A percentile compares a stretch with the other conserved stretches of the same genome.
Conservation (phyloP, 805 yeast species). For the Saccharomycopsis sp. region DNA sequence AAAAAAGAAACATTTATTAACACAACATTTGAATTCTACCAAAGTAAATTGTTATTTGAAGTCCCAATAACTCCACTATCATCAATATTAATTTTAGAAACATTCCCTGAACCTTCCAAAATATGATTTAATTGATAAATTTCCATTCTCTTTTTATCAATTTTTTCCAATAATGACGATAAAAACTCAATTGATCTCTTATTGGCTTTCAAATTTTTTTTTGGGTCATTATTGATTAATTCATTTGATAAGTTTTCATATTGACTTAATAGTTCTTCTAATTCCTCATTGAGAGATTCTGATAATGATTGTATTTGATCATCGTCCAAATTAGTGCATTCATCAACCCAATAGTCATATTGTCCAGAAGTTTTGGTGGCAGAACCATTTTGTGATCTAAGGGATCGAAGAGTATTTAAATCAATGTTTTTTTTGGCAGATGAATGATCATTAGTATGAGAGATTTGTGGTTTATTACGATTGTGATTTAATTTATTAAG, state of each 20-base stretch:
- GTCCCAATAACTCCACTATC: too few relatives aligned
- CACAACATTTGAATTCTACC: too few relatives aligned
- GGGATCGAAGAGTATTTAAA: slow-evolving; percentile 4
- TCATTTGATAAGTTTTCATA: slow-evolving; percentile 2
- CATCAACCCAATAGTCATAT: slow-evolving; percentile 7
- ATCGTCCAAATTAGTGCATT: background rate
- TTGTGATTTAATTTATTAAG: background rate
- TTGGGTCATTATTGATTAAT: slow-evolving; percentile 3
- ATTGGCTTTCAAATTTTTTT: slow-evolving; percentile 3
- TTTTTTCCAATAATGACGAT: slow-evolving; percentile 4
- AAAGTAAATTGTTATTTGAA: too few relatives aligned
- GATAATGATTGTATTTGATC: slow-evolving; percentile 3
- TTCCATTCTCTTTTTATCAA: slow-evolving; percentile 12
- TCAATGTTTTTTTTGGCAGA: slow-evolving; percentile 2
- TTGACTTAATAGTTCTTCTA: slow-evolving; percentile 3
- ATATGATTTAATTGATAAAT: slow-evolving; percentile 5
- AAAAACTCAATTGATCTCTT: slow-evolving; percentile 10
- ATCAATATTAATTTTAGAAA: too few relatives aligned
- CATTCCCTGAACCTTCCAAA: background rate
- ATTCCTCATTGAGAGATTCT: slow-evolving; percentile 8
- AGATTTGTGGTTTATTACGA: background rate
- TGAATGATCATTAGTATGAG: too few relatives aligned
- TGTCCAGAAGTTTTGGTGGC: background rate
- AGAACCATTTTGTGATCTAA: background rate
- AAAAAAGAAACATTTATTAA: too few relatives aligned